A percentile compares a stretch with the other conserved stretches of the same genome.
Conservation (phyloP, 495 filamentous ascomycete genomes). For the Lindgomyces ingoldianus region DNA sequence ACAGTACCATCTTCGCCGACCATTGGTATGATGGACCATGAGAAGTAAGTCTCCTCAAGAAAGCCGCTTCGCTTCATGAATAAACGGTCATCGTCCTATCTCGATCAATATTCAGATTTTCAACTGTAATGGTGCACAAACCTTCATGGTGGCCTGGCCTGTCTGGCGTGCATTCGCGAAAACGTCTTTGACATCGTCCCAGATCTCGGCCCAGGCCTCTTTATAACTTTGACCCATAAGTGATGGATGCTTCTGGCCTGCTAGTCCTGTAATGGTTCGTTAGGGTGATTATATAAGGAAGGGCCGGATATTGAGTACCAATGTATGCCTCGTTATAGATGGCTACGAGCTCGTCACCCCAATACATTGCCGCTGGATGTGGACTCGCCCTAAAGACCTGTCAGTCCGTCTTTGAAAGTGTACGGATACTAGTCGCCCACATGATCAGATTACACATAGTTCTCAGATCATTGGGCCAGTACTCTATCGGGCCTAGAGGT, state of each 20-base stretch:
- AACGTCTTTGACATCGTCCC: slow-evolving; percentile 61
- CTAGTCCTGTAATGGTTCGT: slow-evolving; percentile 44
- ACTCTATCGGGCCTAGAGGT: slow-evolving; percentile 64
- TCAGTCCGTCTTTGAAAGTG: slow-evolving; percentile 4
- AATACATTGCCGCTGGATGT: slow-evolving; percentile 72
- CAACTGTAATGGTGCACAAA: not conserved
- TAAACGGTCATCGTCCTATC: slow-evolving; percentile 62
- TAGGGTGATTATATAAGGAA: not conserved
- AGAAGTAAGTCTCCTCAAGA: slow-evolving; percentile 58
- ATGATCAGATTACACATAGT: slow-evolving; percentile 67
- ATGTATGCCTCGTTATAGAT: slow-evolving; percentile 75
- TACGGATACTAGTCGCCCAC: slow-evolving; percentile 34
- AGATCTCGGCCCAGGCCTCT: slow-evolving; percentile 67
- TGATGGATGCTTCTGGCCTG: slow-evolving; percentile 67
- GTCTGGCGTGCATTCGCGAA: slow-evolving; percentile 59
- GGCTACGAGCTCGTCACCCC: slow-evolving; percentile 63
- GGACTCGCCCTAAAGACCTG: slow-evolving; percentile 53
- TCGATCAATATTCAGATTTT: not conserved
- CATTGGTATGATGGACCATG: slow-evolving; percentile 44
- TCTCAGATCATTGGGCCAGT: slow-evolving; percentile 62
- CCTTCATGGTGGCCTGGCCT: slow-evolving; percentile 70
- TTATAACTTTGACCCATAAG: slow-evolving; percentile 68
- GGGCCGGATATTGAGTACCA: not conserved
- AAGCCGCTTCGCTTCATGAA: slow-evolving; percentile 62
- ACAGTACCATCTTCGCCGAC: slow-evolving; percentile 41